Conservation (phyloP, 176 grass and related monocot species). For the Miscanthus lutarioriparius region DNA sequence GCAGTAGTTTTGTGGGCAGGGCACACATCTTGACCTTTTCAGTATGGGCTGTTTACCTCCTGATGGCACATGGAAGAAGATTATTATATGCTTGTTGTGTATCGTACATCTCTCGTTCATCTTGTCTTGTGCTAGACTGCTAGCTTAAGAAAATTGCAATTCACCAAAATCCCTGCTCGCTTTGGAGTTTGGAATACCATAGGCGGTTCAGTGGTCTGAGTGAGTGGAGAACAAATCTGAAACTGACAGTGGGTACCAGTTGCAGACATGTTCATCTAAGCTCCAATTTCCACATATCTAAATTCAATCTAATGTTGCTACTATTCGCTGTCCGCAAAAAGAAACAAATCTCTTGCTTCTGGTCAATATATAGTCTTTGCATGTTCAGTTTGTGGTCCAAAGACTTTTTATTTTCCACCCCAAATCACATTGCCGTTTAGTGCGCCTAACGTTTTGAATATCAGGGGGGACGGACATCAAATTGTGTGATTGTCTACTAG, state of each 20-base stretch:
- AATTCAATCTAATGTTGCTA: not conserved
- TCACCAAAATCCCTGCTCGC: not conserved
- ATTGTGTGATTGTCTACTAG: not conserved
- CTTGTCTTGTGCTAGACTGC: not conserved
- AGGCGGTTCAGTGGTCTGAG: not conserved
- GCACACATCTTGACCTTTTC: not conserved
- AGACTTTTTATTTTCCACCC: not conserved
- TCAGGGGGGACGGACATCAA: not conserved
- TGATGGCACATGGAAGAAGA: not conserved
- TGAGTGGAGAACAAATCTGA: not conserved
- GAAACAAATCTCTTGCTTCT: not conserved
- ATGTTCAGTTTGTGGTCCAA: not conserved
- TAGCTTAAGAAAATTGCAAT: not conserved
- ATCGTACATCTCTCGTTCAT: not conserved
- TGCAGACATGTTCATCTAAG: not conserved
- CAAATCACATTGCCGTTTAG: not conserved
- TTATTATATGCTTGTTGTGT: not conserved
- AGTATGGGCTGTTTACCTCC: not conserved
- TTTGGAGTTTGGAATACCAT: not conserved
- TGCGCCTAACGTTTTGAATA: not conserved
- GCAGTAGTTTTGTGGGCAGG: not conserved
- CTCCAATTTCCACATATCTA: not conserved
- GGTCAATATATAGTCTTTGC: conserved; percentile 8
- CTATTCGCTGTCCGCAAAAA: not conserved
- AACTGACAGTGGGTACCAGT: not conserved